Base-by-base conservation (phyloP, 2,329 filamentous ascomycete species). In the Ophiostoma tasmaniense region DNA sequence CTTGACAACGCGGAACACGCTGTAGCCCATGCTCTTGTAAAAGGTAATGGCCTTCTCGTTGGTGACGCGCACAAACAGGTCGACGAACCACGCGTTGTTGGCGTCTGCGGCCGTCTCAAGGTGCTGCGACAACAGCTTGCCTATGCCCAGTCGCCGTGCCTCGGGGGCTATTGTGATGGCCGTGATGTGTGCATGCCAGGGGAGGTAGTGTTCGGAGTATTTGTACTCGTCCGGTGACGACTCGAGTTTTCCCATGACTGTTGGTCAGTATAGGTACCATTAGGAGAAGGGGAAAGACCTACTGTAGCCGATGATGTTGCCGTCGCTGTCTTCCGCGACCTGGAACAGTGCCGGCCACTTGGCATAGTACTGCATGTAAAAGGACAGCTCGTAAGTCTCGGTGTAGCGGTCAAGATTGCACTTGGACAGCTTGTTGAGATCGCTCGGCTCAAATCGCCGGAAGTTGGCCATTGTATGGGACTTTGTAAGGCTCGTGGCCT, bases 141-240 rank as follows among this genome's bases (percentile, higher is more conserved):
- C 95, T 74, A 97, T 90, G 20, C 95, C 94, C 20, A 95, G 85
- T 61, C 95, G 87, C 35, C 95, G 89, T 66, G 92, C 92, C 69
- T 90, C 87, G 0, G 95, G 95, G 0, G 94, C 90, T 25, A 99
- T 92, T 0, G 95, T 98, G 67, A 99, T 84, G 45, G 94, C 95
- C 4, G 95, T 99, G 76, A 99, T 96, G 80, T 99, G 95, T 25
- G 93, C 94, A 81, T 99, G 95, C 92, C 93, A 98, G n/a, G 94
- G 94, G n/a, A 97, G 89, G 80, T 96, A 96, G 80, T 97, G 93
- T 75, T 89, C 85, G 66, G 92, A 95, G 75, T 88, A 88, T 70
- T 87, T 84, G 77, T 90, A 86, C 67, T 88, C 87, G 62, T 91
- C 83, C 20, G 91, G 90, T 68, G 92, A 96, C 72, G 92, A 89